Evolutionary conservation across 2,329 filamentous ascomycete species (phyloP).

Genomic region (Trichoderma citrinoviride): DNA sequence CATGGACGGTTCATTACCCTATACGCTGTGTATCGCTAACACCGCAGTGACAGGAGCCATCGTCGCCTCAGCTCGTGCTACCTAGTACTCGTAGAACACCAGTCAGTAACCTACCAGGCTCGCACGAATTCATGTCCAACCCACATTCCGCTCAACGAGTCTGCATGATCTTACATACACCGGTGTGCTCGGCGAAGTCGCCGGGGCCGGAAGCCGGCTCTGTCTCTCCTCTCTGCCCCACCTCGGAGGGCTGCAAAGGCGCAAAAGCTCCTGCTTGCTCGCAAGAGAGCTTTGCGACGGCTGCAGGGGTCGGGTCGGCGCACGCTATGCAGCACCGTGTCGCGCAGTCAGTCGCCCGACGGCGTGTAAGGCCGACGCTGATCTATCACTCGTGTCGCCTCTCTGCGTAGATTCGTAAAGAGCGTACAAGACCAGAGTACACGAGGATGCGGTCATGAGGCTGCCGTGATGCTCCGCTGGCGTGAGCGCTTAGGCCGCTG

Average conservation of each 20-base stretch:
- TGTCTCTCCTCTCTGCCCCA: not conserved
- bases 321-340: not conserved
- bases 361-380: not conserved
- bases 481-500: not conserved
- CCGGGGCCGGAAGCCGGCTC: conserved; percentile 20
- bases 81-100: not conserved
- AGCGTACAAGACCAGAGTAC: not conserved
- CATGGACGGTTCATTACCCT: not conserved
- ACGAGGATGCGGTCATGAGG: not conserved
- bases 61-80: too few species aligned
- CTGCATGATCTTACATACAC: conserved; percentile 3
- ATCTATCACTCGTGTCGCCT: not conserved
- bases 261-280: not conserved
- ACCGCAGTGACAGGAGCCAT: not conserved
- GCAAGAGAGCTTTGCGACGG: conserved; percentile 20
- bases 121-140: not conserved
- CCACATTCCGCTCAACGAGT: not conserved
- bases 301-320: conserved; percentile 20
- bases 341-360: conserved; percentile 1
- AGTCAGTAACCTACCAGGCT: not conserved
- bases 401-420: not conserved
- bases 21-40: not conserved
- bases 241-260: conserved; percentile 2
- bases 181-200: conserved; percentile 19
- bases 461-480: not conserved